These are phyloP conservation scores for Blumeria hordei DNA, from an alignment of 2,329 filamentous ascomycete genomes.

Conservation along the genomic window DNA sequence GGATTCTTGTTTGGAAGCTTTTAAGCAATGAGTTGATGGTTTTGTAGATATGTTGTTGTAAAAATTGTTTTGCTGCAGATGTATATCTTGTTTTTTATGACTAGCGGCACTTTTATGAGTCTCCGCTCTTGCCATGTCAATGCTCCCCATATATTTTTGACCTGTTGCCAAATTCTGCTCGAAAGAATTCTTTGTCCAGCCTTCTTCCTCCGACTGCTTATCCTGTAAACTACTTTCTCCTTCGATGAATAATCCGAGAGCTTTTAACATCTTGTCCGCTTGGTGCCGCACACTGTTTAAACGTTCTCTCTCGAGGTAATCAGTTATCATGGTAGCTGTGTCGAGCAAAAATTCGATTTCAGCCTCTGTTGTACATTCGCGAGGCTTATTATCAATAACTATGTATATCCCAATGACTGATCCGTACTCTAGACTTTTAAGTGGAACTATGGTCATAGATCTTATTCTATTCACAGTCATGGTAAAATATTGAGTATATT, in stretches of 20 bases:
- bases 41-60: not conserved
- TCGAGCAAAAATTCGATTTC: constrained; percentile 30
- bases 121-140: constrained; percentile 13
- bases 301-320: constrained; percentile 33
- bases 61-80: constrained; percentile 10
- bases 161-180: constrained; percentile 5
- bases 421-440: constrained; percentile 27
- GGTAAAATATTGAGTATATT: constrained; percentile 16
- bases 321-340: constrained; percentile 29
- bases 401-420: constrained; percentile 35
- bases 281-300: constrained; percentile 26
- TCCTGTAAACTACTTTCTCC: constrained; percentile 19
- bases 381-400: constrained; percentile 31
- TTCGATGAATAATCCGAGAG: constrained; percentile 29
- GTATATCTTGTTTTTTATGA: constrained; percentile 7
- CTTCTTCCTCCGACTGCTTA: constrained; percentile 12
- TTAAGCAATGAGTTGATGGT: constrained; percentile 4
- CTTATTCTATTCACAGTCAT: constrained; percentile 5
- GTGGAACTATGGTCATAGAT: constrained; percentile 36
- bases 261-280: constrained; percentile 28
- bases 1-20: not conserved
- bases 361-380: constrained; percentile 22
- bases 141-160: constrained; percentile 4
- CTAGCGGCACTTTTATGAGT: constrained; percentile 11
- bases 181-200: constrained; percentile 6